phyloP scores from a whole-genome alignment of 1,284 basidiomycete genomes.

The Cerrena zonata region DNA sequence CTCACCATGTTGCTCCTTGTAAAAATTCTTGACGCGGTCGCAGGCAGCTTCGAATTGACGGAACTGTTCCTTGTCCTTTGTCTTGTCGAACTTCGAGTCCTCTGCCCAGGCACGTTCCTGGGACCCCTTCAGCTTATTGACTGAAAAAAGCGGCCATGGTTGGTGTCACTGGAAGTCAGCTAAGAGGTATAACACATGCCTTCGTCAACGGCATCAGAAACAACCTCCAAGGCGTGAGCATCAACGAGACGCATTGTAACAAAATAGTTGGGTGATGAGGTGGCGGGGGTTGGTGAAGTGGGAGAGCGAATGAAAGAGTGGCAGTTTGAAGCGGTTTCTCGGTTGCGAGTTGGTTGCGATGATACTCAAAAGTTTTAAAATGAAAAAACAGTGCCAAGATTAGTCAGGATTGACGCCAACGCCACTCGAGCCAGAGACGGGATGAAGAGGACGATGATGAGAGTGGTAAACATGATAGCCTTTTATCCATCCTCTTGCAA shows the following conservation, averaged over 20 bases:
- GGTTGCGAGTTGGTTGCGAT: not conserved
- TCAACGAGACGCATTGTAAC: slow-evolving; percentile 13
- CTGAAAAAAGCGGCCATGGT: slow-evolving; percentile 31
- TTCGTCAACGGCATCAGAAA: slow-evolving; percentile 72
- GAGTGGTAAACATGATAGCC: too few species aligned
- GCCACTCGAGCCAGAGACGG: too few species aligned
- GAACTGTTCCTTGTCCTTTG: slow-evolving; percentile 76
- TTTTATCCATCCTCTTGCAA: not conserved
- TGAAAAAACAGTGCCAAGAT: not conserved
- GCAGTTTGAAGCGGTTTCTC: not conserved
- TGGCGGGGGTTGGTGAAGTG: too few species aligned
- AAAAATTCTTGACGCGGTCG: slow-evolving; percentile 82
- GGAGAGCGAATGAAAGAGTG: not conserved
- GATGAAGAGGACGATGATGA: too few species aligned
- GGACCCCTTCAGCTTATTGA: slow-evolving; percentile 62
- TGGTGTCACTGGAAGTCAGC: not conserved
- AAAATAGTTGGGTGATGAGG: too few species aligned
- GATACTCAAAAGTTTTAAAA: not conserved
- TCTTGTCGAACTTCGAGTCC: slow-evolving; percentile 59
- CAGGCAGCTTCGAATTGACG: slow-evolving; percentile 74
- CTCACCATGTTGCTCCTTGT: slow-evolving; percentile 80
- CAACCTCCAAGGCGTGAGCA: slow-evolving; percentile 48
- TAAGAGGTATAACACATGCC: slow-evolving; percentile 36
- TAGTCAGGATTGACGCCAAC: not conserved
- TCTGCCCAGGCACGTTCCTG: slow-evolving; percentile 44